These are phyloP conservation scores for Isabelozyma pseudorhagii DNA, from an alignment of 805 yeast genomes.

Conservation along the genomic window DNA sequence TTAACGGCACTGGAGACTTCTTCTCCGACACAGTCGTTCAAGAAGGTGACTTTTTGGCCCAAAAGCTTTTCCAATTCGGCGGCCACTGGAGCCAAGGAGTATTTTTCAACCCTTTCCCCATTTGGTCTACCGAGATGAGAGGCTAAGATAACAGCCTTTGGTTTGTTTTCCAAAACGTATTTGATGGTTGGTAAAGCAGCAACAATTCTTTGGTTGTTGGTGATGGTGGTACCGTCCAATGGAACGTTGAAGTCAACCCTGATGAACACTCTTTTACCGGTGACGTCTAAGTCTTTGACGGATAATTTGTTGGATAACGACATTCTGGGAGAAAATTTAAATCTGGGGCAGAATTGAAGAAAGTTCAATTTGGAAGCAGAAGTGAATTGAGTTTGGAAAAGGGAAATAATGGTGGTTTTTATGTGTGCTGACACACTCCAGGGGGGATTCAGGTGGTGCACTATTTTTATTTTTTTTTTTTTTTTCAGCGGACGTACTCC, in stretches of 20 bases:
- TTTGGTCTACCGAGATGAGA: slow-evolving; percentile 99
- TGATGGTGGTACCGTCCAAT: slow-evolving; percentile 92
- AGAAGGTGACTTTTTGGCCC: slow-evolving; percentile 69
- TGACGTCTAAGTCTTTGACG: slow-evolving; percentile 83
- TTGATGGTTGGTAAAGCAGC: slow-evolving; percentile 99
- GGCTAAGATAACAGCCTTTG: slow-evolving; percentile 88
- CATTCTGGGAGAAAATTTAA: slow-evolving; percentile 43
- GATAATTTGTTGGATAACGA: slow-evolving; percentile 91
- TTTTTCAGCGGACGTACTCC: not conserved
- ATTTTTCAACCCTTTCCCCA: slow-evolving; percentile 83
- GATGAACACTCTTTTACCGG: slow-evolving; percentile 95
- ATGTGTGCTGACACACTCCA: slow-evolving; percentile 1
- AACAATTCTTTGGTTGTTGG: slow-evolving; percentile 99
- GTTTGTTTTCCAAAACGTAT: slow-evolving; percentile 87
- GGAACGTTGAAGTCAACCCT: slow-evolving; percentile 97
- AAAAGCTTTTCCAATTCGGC: slow-evolving; percentile 80
- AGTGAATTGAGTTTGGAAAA: not conserved
- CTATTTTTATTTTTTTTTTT: no score
- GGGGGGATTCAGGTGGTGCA: not conserved
- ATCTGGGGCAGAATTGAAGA: not conserved
- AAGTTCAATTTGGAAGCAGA: not conserved
- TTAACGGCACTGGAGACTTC: slow-evolving; percentile 82
- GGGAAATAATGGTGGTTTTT: not conserved
- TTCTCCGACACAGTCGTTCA: slow-evolving; percentile 87
- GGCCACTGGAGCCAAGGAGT: slow-evolving; percentile 91